Evolutionary conservation across 306 rosid species (phyloP).

Genomic region (Notholithocarpus densiflorus): DNA sequence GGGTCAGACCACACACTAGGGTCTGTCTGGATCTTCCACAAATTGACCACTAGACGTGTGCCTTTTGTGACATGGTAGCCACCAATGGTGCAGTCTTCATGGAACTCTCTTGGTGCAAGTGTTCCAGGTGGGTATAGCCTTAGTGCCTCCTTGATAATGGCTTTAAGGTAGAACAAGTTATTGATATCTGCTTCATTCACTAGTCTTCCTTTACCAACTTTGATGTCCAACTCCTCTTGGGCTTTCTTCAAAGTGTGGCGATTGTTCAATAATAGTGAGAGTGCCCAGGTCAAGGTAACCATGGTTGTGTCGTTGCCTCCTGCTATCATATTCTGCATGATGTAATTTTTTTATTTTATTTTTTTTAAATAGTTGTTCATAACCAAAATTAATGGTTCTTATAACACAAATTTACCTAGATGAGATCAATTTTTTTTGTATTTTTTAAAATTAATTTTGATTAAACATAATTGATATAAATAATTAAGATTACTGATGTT

Average conservation of each 20-base stretch:
- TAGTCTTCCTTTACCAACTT: conserved; percentile 47
- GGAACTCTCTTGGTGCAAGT: conserved; percentile 28
- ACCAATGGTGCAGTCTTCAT: conserved; percentile 36
- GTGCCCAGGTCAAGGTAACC: conserved; percentile 40
- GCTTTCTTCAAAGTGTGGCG: conserved; percentile 22
- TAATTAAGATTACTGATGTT: too few relatives aligned
- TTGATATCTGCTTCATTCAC: conserved; percentile 43
- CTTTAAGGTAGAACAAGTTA: conserved; percentile 50
- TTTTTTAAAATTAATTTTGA: too few relatives aligned
- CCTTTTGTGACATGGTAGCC: conserved; percentile 42
- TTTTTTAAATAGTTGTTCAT: too few relatives aligned
- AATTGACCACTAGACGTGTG: conserved; percentile 39
- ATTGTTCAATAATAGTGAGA: conserved; percentile 38
- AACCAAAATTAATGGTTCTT: too few relatives aligned
- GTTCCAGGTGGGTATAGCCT: conserved; percentile 54
- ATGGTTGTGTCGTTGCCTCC: conserved; percentile 51
- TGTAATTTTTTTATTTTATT: background rate
- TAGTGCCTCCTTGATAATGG: conserved; percentile 45
- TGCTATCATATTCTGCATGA: background rate
- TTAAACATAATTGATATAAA: too few relatives aligned
- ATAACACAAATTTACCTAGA: too few relatives aligned
- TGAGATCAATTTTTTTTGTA: too few relatives aligned
- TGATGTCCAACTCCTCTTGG: conserved; percentile 45
- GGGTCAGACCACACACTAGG: conserved; percentile 45
- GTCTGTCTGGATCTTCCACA: conserved; percentile 55